Conservation (phyloP, 495 filamentous ascomycete species). For the Jackrogersella multiformis region DNA sequence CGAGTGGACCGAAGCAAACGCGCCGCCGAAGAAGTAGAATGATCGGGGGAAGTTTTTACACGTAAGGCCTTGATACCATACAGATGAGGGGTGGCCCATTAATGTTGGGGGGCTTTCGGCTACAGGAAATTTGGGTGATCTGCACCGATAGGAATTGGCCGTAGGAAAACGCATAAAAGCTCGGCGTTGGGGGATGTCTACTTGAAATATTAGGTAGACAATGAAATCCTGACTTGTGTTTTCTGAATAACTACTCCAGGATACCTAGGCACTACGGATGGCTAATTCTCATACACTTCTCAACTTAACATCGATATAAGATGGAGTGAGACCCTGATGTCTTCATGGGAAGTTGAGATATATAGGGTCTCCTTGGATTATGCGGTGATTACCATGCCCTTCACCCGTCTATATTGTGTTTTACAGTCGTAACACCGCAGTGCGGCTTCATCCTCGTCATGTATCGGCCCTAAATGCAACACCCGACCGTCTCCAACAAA, state of each 20-base stretch:
- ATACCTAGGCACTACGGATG: too few species aligned
- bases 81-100: background rate
- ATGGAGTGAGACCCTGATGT: background rate
- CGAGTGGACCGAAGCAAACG: conserved; percentile 69
- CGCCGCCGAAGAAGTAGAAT: conserved; percentile 39
- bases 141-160: conserved; percentile 27
- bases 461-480: background rate
- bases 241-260: conserved; percentile 20
- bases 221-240: conserved; percentile 11
- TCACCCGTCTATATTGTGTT: conserved; percentile 11
- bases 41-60: background rate
- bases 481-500: conserved; percentile 4
- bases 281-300: conserved; percentile 1
- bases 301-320: background rate
- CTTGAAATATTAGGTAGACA: conserved; percentile 10
- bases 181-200: conserved; percentile 33
- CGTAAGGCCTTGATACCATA: conserved; percentile 19
- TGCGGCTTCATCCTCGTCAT: too few species aligned
- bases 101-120: conserved; percentile 12
- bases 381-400: background rate
- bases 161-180: conserved; percentile 35
- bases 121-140: conserved; percentile 11
- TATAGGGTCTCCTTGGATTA: conserved; percentile 22
- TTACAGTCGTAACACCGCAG: conserved; percentile 4
- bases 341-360: conserved; percentile 10